phyloP scores from a whole-genome alignment of 306 rosid species.

The Cucurbita ficifolia region DNA sequence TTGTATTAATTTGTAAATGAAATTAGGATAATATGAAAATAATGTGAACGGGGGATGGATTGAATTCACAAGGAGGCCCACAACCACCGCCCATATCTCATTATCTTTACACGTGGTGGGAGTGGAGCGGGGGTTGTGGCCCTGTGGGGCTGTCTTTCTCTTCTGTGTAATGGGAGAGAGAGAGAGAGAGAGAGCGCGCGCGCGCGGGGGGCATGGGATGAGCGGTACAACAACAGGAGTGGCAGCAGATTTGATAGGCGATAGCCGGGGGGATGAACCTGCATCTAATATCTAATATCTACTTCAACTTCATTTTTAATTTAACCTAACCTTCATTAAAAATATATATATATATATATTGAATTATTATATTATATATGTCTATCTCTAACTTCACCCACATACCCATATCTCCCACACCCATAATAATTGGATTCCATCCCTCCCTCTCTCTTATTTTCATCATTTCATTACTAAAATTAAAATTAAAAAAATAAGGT shows the following conservation, averaged over 20 bases:
- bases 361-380: not conserved
- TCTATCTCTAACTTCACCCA: slow-evolving; percentile 21
- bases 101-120: not conserved
- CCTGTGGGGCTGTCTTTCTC: not conserved
- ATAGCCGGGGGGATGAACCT: slow-evolving; percentile 87
- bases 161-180: not conserved
- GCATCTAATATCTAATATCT: not conserved
- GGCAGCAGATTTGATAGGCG: slow-evolving; percentile 24
- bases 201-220: slow-evolving; percentile 5
- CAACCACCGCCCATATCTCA: not conserved
- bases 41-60: too few relatives aligned
- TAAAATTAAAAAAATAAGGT: not conserved
- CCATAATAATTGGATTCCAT: slow-evolving; percentile 9
- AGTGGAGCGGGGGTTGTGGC: not conserved
- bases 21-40: too few relatives aligned
- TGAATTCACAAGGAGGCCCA: not conserved
- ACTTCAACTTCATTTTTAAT: too few relatives aligned
- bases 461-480: not conserved
- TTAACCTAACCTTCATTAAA: too few relatives aligned
- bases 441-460: not conserved
- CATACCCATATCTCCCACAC: slow-evolving; percentile 30
- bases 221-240: not conserved
- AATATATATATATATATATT: too few relatives aligned
- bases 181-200: not conserved
- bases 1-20: too few relatives aligned